These are phyloP conservation scores for Alternaria postmessia DNA, from an alignment of 2,329 filamentous ascomycete genomes.

Conservation along the genomic window DNA sequence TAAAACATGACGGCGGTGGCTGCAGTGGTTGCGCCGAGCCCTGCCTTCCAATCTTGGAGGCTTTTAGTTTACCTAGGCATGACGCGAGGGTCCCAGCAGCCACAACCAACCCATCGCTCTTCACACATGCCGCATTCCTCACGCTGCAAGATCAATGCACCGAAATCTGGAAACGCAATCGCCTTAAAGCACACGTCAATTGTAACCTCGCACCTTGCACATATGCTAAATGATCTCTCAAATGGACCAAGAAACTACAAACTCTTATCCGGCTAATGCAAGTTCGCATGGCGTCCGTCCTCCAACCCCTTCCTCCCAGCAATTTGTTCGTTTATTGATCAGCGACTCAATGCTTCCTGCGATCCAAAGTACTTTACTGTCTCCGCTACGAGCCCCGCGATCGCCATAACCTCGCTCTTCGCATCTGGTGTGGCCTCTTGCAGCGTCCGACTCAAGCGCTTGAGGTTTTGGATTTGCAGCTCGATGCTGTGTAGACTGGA, in stretches of 20 bases:
- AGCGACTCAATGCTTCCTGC: conserved; percentile 21
- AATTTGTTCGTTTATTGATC: conserved; percentile 26
- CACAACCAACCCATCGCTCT: background rate
- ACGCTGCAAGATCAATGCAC: background rate
- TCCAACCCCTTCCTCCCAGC: conserved; percentile 29
- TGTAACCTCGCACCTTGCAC: background rate
- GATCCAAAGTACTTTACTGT: conserved; percentile 33
- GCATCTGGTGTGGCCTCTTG: conserved; percentile 37
- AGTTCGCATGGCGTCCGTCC: conserved; percentile 20
- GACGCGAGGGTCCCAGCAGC: background rate
- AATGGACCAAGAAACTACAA: background rate
- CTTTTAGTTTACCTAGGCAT: too few relatives aligned
- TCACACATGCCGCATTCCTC: background rate
- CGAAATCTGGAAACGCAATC: background rate
- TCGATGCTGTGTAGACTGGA: conserved; percentile 33
- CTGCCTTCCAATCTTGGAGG: background rate
- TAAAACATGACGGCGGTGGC: too few relatives aligned
- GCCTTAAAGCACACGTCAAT: background rate
- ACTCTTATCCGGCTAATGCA: background rate
- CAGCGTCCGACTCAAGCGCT: conserved; percentile 31
- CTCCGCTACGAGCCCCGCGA: conserved; percentile 28
- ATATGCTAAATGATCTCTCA: too few relatives aligned
- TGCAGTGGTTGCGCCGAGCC: background rate
- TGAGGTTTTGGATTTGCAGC: conserved; percentile 33
- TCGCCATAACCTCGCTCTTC: conserved; percentile 26